phyloP scores from a whole-genome alignment of 139 green algal species.

The Pleodorina starrii region DNA sequence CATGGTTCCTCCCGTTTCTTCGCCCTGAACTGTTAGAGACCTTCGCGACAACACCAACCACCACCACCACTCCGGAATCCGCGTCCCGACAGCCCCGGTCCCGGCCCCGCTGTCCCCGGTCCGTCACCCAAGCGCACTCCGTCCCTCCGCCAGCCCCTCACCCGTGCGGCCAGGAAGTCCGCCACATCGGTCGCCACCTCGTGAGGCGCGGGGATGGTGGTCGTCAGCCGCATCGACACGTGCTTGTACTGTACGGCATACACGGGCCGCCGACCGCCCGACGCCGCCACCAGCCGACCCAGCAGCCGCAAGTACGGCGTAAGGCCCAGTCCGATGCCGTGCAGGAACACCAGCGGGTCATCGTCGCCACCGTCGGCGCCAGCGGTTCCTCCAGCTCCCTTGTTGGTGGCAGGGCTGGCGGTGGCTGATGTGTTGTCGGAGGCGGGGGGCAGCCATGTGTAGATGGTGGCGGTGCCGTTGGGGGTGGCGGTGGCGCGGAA shows the following conservation, averaged over 20 bases:
- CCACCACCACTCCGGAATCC: too few species aligned
- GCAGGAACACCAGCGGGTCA: constrained; percentile 68
- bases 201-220: constrained; percentile 56
- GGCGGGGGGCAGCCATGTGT: neutral
- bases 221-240: constrained; percentile 66
- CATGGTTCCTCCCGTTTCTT: too few species aligned
- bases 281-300: constrained; percentile 31
- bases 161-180: constrained; percentile 46
- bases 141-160: too few species aligned
- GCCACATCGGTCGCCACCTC: constrained; percentile 61
- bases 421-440: neutral
- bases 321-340: constrained; percentile 72
- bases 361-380: neutral
- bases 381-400: neutral
- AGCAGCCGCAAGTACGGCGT: constrained; percentile 67
- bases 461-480: constrained; percentile 18
- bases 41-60: too few species aligned
- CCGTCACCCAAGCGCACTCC: too few species aligned
- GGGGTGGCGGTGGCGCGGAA: neutral
- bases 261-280: constrained; percentile 9
- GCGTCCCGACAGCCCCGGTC: too few species aligned
- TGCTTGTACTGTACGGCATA: constrained; percentile 72
- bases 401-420: neutral
- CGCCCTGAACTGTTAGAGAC: too few species aligned
- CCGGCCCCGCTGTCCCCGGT: too few species aligned